Percentiles rank a stretch among this genome's conserved stretches.
phyloP scores from a whole-genome alignment of 2,329 filamentous ascomycete species.

The Capronia americana region DNA sequence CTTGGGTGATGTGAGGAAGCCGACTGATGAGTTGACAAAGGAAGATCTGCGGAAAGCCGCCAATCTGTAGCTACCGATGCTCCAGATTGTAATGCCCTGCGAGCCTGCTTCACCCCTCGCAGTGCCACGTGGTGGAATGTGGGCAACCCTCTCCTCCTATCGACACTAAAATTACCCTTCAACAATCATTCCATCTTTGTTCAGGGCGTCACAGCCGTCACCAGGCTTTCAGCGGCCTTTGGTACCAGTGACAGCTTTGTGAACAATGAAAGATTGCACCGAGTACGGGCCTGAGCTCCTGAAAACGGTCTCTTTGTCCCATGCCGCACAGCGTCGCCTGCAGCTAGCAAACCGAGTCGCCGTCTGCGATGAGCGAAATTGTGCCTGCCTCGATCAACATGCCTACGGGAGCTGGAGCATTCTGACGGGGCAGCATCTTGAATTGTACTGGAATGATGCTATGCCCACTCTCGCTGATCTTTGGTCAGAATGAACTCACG shows the following conservation, averaged over 20 bases:
- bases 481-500: constrained; percentile 23
- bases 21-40: constrained; percentile 60
- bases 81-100: constrained; percentile 13
- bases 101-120: background rate
- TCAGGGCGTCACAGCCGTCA: constrained; percentile 1
- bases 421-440: background rate
- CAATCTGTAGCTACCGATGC: constrained; percentile 44
- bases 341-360: background rate
- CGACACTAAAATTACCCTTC: constrained; percentile 17
- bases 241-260: background rate
- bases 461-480: background rate
- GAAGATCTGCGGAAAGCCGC: constrained; percentile 59
- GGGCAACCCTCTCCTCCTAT: constrained; percentile 1
- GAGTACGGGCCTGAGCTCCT: constrained; percentile 1
- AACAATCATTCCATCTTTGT: constrained; percentile 1
- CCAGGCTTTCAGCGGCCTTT: constrained; percentile 2
- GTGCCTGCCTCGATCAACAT: background rate
- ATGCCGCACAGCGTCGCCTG: constrained; percentile 5
- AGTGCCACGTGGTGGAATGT: constrained; percentile 26
- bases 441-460: constrained; percentile 9
- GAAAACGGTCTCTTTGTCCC: constrained; percentile 30
- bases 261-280: constrained; percentile 22
- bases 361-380: background rate
- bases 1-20: constrained; percentile 58
- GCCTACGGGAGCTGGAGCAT: background rate